These are phyloP conservation scores for Piromyces finnis DNA, from an alignment of 192 early-diverging fungal species.

Conservation along the genomic window DNA sequence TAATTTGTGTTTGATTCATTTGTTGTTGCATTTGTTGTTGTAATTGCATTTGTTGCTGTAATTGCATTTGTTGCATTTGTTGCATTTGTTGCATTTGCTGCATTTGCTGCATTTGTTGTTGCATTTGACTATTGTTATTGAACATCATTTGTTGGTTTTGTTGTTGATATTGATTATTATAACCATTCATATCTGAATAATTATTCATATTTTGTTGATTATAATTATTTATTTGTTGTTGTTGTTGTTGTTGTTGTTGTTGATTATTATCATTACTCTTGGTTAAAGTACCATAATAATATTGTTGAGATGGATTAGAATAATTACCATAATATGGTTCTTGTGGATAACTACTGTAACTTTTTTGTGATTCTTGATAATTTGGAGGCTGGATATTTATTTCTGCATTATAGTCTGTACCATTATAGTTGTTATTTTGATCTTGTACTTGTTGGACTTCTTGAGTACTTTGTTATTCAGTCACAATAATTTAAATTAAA, in stretches of 20 bases:
- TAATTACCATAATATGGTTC: neutral
- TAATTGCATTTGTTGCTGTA: neutral
- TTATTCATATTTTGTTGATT: neutral
- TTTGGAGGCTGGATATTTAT: neutral
- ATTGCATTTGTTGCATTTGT: neutral
- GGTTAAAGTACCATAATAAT: neutral
- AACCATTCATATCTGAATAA: neutral
- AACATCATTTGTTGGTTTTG: neutral
- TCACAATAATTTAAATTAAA: too few species aligned
- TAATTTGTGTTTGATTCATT: neutral
- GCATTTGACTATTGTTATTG: neutral
- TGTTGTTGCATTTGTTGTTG: neutral
- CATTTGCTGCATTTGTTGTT: neutral
- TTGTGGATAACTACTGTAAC: neutral
- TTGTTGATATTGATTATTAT: neutral
- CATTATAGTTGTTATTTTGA: neutral
- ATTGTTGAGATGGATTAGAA: neutral
- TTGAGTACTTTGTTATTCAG: too few species aligned
- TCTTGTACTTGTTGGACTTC: neutral
- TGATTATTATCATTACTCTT: neutral
- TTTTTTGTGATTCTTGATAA: neutral
- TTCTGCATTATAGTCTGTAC: neutral
- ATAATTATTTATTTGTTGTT: neutral
- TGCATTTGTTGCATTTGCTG: neutral
- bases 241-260: neutral